Base-by-base conservation (phyloP, 164 flowering plant species). In the Magnolia officinalis region DNA sequence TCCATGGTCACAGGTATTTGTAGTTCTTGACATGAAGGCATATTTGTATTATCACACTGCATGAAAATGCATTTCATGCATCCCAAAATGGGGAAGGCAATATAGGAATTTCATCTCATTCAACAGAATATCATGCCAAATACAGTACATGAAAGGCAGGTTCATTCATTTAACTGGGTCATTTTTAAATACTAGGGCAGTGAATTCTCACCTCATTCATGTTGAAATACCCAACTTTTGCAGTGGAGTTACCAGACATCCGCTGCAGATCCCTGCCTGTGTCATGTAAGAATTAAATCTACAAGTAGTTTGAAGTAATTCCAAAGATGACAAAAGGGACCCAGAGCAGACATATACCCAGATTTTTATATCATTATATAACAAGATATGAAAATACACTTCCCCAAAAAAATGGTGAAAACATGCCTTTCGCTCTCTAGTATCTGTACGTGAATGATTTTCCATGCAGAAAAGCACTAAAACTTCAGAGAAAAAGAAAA, bases 241-340 rank as follows among this genome's bases (percentile, higher is more conserved):
- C 84, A 74, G 91, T 82, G 52, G 59, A 79, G 76, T 91, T 90
- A 76, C 98, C 93, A 82, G 94, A 83, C 80, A 94, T 83, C 76
- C 87, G 86, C 89, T 96, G 99, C 93, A 96, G 88, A 81, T 96
- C 99, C 97, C 99, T 96, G 98, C 87, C 97, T 90, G 97, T 82
- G 83, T 77, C 85, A 87, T 65, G 77, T 83, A 66, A 83, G 72
- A 85, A 87, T 91, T 84, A 90, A 82, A 75, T 79, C 63, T 78
- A 85, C 83, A 72, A 79, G 79, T 64, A 76, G 74, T 50, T 76
- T 79, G 67, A 66, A 86, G 16, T 68, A 52, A 67, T 23, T 74
- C 18, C 31, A 51, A 70, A 13, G 50, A 70, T 16, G 18, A 55
- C 13, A 55, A 16, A 55, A 11, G 61, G 18, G 13, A 55, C 2